A percentile compares a stretch with the other conserved stretches of the same genome.
phyloP scores from a whole-genome alignment of 108 stramenopile genomes.

The Aurantiochytrium sp. region DNA sequence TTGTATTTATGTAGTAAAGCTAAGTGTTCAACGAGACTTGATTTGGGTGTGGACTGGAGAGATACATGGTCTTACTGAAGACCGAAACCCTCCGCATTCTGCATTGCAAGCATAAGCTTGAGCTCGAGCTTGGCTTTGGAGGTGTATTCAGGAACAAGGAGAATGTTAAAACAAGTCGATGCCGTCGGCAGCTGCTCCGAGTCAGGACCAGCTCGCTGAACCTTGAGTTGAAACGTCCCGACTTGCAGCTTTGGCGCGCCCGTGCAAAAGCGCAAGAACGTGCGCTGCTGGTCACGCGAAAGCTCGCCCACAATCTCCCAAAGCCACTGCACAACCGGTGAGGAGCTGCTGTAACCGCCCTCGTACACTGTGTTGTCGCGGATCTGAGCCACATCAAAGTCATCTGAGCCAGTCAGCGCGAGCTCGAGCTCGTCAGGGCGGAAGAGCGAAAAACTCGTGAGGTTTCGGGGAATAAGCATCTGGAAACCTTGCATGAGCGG shows the following conservation, averaged over 20 bases:
- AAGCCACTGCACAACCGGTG: conserved; percentile 30
- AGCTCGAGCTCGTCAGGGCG: conserved; percentile 75
- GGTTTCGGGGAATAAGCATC: conserved; percentile 52
- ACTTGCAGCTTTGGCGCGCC: conserved; percentile 41
- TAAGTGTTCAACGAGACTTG: neutral
- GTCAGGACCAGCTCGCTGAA: conserved; percentile 82
- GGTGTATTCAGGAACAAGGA: conserved; percentile 51
- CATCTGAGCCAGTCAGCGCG: conserved; percentile 69
- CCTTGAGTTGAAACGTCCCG: conserved; percentile 48
- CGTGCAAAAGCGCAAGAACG: conserved; percentile 80
- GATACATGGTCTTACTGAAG: conserved; percentile 24
- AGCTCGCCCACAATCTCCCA: conserved; percentile 38
- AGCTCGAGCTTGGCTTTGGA: conserved; percentile 29
- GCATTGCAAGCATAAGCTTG: conserved; percentile 29
- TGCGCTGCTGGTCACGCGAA: conserved; percentile 48
- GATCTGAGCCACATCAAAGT: conserved; percentile 45
- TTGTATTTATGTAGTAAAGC: no score
- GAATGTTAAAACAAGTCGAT: conserved; percentile 87
- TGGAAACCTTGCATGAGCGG: conserved; percentile 66
- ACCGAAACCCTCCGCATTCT: conserved; percentile 48
- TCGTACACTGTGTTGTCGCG: conserved; percentile 32
- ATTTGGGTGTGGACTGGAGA: neutral
- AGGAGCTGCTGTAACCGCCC: conserved; percentile 22
- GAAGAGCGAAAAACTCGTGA: conserved; percentile 53
- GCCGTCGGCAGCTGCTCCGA: conserved; percentile 72